Evolutionary conservation across 768 basidiomycete species (phyloP).

Genomic region (Boletus vermiculosoides): DNA sequence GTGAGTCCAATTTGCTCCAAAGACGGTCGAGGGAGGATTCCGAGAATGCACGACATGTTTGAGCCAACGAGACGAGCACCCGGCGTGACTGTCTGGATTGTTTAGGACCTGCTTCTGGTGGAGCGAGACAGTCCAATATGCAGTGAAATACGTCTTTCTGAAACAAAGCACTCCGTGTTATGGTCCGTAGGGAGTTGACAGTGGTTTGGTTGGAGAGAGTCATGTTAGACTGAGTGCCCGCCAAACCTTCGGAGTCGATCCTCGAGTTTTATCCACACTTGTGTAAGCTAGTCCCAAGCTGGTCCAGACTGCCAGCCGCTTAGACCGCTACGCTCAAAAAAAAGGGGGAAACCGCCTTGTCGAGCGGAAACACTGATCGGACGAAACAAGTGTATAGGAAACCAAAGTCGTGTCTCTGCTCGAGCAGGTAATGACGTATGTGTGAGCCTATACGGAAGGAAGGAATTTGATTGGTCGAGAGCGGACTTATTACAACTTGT

Average conservation of each 20-base stretch:
- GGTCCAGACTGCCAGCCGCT: too few relatives aligned
- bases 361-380: too few relatives aligned
- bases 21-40: conserved; percentile 5
- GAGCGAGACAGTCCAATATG: not conserved
- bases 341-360: too few relatives aligned
- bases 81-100: not conserved
- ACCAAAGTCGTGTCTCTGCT: too few relatives aligned
- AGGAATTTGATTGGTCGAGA: too few relatives aligned
- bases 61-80: not conserved
- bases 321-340: too few relatives aligned
- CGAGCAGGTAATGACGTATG: too few relatives aligned
- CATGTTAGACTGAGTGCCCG: not conserved
- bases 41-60: conserved; percentile 2
- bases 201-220: not conserved
- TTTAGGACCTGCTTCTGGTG: not conserved
- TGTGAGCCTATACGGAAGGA: too few relatives aligned
- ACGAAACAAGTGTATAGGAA: too few relatives aligned
- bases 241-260: not conserved
- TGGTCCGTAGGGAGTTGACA: not conserved
- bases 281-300: too few relatives aligned
- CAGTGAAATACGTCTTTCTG: not conserved
- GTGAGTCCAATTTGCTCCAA: conserved; percentile 1
- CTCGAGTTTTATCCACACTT: not conserved
- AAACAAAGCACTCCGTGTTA: not conserved
- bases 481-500: too few relatives aligned